Evolutionary conservation across 2,329 filamentous ascomycete genomes (phyloP).

Genomic region (Teratosphaeriaceae sp.): DNA sequence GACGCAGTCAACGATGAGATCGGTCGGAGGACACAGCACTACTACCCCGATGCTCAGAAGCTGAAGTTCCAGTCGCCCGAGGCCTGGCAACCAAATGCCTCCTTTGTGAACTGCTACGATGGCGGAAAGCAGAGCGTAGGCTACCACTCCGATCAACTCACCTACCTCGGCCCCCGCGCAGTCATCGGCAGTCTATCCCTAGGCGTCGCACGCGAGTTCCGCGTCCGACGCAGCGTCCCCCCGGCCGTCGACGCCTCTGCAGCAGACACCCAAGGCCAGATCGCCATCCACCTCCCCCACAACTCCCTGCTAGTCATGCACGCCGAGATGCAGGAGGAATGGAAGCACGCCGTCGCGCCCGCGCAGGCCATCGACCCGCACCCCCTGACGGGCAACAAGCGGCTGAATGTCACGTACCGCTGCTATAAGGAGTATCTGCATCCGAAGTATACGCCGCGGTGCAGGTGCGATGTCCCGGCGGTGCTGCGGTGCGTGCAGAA

Average conservation of each 20-base stretch:
- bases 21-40: conserved; percentile 58
- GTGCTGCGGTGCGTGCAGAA: conserved; percentile 72
- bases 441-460: conserved; percentile 70
- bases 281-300: conserved; percentile 88
- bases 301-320: conserved; percentile 95
- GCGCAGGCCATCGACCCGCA: conserved; percentile 75
- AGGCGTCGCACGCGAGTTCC: conserved; percentile 88
- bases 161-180: conserved; percentile 82
- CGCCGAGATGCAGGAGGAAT: conserved; percentile 94
- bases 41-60: conserved; percentile 64
- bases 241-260: conserved; percentile 34
- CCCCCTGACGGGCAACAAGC: conserved; percentile 67
- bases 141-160: conserved; percentile 88
- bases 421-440: conserved; percentile 74
- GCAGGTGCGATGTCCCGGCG: conserved; percentile 63
- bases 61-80: conserved; percentile 68
- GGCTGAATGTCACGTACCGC: conserved; percentile 93
- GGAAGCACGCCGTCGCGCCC: conserved; percentile 83
- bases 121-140: conserved; percentile 78
- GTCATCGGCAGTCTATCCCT: conserved; percentile 87
- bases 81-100: conserved; percentile 77
- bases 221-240: conserved; percentile 69
- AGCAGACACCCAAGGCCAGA: conserved; percentile 70
- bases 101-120: conserved; percentile 91
- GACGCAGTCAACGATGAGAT: conserved; percentile 72